Base-by-base conservation (phyloP, 1,139 yeast genomes). In the Saccharomycopsis crataegensis region DNA sequence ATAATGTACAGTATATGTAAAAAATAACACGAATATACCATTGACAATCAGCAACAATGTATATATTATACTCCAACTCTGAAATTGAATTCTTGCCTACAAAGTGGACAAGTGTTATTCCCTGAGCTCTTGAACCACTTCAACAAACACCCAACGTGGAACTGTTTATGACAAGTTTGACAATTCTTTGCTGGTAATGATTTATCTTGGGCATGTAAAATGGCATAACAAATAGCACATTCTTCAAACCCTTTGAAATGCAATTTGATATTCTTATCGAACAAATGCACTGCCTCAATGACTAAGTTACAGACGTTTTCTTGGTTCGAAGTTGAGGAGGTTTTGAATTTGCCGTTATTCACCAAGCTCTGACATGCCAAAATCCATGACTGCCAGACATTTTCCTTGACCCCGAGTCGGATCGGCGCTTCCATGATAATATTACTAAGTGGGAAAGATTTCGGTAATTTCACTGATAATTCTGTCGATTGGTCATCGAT, bases 71-170 rank as follows among this genome's bases (percentile, higher is more conserved):
- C 28, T 4, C 57, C 46, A n/a, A 36, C 60, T 52, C 75, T 67
- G 60, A 83, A 83, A 55, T 79, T 79, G 63, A 87, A 86, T 43
- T 83, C 79, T 14, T 89, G 73, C 66, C 99, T 83, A 70, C 99
- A 93, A 63, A 93, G 74, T 45, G 99, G 99, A 73, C 99, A 93
- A 1, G 96, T 85, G 61, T 89, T 85, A 55, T 87, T 79, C 47
- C 94, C 94, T 16, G 96, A 88, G 62, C 96, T 89, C 73, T 89
- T 88, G 70, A 93, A 93, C 99, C 99, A 93, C 67, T 91, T 87
- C 74, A 89, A 91, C 55, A 93, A 75, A 75, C 99, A 93, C 9
- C 94, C 96, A n/a, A 96, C 85, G 67, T 93, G 99, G 75, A 91
- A 93, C 68, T 86, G 88, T 72, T 94, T 91, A 64, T 82, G 82